phyloP scores from a whole-genome alignment of 169 alveolate species.

The Plasmodium malariae region DNA sequence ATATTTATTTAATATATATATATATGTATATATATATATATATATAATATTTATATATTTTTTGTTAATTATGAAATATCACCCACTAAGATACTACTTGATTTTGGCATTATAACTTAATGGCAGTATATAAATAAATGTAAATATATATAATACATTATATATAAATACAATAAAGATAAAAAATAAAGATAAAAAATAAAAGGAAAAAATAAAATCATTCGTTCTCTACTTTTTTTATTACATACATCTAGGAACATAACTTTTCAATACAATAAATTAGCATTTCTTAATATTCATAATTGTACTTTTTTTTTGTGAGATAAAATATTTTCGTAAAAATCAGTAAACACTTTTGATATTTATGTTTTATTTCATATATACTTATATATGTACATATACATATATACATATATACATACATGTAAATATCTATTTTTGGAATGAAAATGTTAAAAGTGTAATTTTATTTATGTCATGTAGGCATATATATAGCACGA shows the following conservation, averaged over 20 bases:
- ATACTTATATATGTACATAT: too few species aligned
- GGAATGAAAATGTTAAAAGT: neutral
- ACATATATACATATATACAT: too few species aligned
- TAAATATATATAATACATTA: too few species aligned
- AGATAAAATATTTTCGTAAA: neutral
- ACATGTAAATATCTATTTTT: neutral
- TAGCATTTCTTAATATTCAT: neutral
- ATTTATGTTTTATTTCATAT: too few species aligned
- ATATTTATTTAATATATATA: conserved; percentile 3
- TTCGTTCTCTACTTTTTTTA: neutral
- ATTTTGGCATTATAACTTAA: neutral
- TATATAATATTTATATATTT: too few species aligned
- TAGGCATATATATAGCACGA: neutral
- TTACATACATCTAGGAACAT: neutral
- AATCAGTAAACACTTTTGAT: neutral
- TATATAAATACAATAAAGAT: too few species aligned
- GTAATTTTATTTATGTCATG: neutral
- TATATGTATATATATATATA: conserved; percentile 1
- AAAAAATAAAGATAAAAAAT: neutral
- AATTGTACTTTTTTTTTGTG: neutral
- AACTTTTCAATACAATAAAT: neutral
- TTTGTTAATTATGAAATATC: too few species aligned
- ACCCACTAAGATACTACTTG: too few species aligned
- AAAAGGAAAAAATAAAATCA: neutral
- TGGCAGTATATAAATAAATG: neutral